Base-by-base conservation (phyloP, 2,329 filamentous ascomycete genomes). In the Bertia moriformis region DNA sequence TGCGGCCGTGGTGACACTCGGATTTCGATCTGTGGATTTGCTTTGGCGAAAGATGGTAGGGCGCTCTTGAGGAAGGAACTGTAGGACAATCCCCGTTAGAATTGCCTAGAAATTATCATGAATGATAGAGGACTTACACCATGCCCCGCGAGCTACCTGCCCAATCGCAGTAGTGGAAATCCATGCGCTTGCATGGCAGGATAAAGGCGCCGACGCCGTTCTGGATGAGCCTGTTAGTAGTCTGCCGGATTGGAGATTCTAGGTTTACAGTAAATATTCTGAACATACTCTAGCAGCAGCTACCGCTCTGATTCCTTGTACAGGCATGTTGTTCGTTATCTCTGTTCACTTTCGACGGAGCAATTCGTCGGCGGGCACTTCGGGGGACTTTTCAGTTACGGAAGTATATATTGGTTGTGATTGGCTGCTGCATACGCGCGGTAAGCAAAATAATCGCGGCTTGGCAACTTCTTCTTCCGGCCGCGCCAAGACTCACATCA, bases 121-220 rank as follows among this genome's bases (percentile, higher is more conserved):
- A n/a, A n/a, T n/a, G n/a, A n/a, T n/a, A n/a, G n/a, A n/a, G 29
- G 30, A 57, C 63, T 43, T 54, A 71, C 65, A 75, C 70, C 70
- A 78, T 78, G 49, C 75, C 75, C 41, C 59, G 61, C 20, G 73
- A 78, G 46, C 71, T 76, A 43, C 73, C 75, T 43, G 68, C 70
- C 63, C 67, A 75, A 62, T 79, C 73, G 63, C 74, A 79, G 62
- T 79, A 80, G 58, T 77, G 71, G 56, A 80, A 74, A 52, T 75
- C 70, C 50, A 80, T 61, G 43, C 68, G 66, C 56, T 76, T 78
- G 71, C 75, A 79, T 59, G 75, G 75, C 42, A 78, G 66, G 56
- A 80, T 74, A 60, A 79, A 79, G 51, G 75, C 73, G 51, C 73
- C 73, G 44, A 79, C 68, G 59, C 75, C 74, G 58, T 79, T 79